These are phyloP conservation scores for Arthrobotrys sphaeroides DNA, from an alignment of 2,329 filamentous ascomycete species.

Conservation along the genomic window DNA sequence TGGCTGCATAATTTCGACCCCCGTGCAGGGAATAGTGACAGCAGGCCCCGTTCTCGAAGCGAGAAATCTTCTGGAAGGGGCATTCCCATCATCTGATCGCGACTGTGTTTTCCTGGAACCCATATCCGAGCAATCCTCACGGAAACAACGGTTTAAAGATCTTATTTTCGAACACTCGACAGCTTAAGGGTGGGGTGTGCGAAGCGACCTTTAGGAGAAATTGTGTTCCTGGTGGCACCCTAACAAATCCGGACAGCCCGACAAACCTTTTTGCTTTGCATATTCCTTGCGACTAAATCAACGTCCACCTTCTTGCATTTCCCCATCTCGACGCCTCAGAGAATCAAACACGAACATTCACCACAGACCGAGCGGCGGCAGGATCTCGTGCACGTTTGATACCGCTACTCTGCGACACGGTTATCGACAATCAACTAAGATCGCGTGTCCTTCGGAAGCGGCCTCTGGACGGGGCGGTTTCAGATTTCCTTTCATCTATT, in stretches of 20 bases:
- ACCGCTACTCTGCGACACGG: background rate
- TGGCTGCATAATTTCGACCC: conserved; percentile 20
- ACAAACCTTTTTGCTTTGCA: conserved; percentile 54
- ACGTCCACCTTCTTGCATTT: conserved; percentile 43
- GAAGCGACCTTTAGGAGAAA: conserved; percentile 54
- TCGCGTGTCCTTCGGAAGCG: conserved; percentile 52
- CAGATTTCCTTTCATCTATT: conserved; percentile 28
- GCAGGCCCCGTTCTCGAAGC: conserved; percentile 41
- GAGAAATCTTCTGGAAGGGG: conserved; percentile 44
- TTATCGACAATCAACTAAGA: conserved; percentile 31
- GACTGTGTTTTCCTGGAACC: conserved; percentile 33
- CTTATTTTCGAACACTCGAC: conserved; percentile 33
- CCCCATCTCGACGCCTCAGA: conserved; percentile 45
- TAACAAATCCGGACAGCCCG: conserved; percentile 55
- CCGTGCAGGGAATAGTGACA: conserved; percentile 27
- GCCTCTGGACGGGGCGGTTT: conserved; percentile 51
- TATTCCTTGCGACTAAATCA: conserved; percentile 52
- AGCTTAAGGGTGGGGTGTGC: conserved; percentile 51
- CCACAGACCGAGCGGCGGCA: background rate
- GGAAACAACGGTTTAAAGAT: conserved; percentile 39
- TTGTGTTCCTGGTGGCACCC: conserved; percentile 54
- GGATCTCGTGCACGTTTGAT: conserved; percentile 2
- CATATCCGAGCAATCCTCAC: conserved; percentile 18
- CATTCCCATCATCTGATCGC: conserved; percentile 48
- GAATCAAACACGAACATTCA: conserved; percentile 37